Evolutionary conservation across 768 basidiomycete species (phyloP).

Genomic region (Lentinula guzmanii): DNA sequence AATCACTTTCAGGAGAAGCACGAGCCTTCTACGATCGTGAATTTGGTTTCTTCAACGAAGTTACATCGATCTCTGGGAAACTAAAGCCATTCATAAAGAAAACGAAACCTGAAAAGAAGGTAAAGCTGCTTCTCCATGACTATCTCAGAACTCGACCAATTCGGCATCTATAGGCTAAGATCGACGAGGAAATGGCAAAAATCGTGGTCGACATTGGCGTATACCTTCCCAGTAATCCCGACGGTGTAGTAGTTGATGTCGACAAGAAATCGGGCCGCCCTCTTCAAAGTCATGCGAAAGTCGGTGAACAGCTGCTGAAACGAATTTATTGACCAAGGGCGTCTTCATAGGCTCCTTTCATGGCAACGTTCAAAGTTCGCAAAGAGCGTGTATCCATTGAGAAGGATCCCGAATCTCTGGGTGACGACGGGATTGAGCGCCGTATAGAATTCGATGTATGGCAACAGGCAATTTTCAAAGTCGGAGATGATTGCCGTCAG

Average conservation of each 20-base stretch:
- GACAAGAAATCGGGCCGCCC: constrained; percentile 96
- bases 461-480: constrained; percentile 99
- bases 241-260: constrained; percentile 94
- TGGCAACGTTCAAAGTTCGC: constrained; percentile 99
- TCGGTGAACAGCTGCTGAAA: constrained; percentile 20
- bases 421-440: constrained; percentile 53
- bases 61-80: constrained; percentile 97
- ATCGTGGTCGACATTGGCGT: constrained; percentile 92
- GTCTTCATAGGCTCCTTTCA: constrained; percentile 81
- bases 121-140: constrained; percentile 13
- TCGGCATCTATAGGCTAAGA: constrained; percentile 69
- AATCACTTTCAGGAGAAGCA: constrained; percentile 83
- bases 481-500: constrained; percentile 98
- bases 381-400: constrained; percentile 71
- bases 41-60: constrained; percentile 92
- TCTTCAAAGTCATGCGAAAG: constrained; percentile 96
- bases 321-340: neutral
- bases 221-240: constrained; percentile 95
- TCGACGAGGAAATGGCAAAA: constrained; percentile 99
- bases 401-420: constrained; percentile 69
- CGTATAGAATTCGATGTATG: constrained; percentile 78
- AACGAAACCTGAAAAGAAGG: constrained; percentile 96
- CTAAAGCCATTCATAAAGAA: constrained; percentile 95
- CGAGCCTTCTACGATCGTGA: constrained; percentile 89
- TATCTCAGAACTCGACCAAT: neutral